Conservation (phyloP, 768 basidiomycete genomes). For the Inosperma sp. region DNA sequence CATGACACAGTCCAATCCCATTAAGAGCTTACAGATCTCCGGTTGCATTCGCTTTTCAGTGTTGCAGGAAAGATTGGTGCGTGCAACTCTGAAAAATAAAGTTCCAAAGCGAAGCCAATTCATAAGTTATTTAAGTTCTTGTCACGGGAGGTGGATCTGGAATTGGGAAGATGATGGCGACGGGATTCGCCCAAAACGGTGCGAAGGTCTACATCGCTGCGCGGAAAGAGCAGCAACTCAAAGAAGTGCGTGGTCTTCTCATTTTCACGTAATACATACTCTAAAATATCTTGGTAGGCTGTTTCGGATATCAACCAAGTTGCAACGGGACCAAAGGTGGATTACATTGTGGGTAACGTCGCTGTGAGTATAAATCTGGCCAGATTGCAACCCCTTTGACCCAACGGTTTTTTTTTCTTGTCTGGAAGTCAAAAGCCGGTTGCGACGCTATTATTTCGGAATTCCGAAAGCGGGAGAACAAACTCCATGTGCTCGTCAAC, state of each 20-base stretch:
- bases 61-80: conserved; percentile 67
- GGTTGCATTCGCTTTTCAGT: conserved; percentile 51
- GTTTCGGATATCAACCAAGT: conserved; percentile 56
- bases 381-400: background rate
- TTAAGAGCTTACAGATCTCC: conserved; percentile 41
- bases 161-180: conserved; percentile 80
- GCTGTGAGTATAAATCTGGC: conserved; percentile 46
- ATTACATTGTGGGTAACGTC: conserved; percentile 74
- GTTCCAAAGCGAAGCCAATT: background rate
- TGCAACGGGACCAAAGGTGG: conserved; percentile 52
- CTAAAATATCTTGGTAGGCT: conserved; percentile 32
- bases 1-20: background rate
- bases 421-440: conserved; percentile 70
- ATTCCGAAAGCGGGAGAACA: conserved; percentile 64
- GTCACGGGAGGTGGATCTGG: conserved; percentile 84
- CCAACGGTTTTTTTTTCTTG: background rate
- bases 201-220: conserved; percentile 89
- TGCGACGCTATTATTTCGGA: conserved; percentile 67
- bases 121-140: conserved; percentile 43
- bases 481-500: conserved; percentile 79
- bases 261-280: background rate
- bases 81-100: conserved; percentile 14
- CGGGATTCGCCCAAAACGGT: conserved; percentile 79
- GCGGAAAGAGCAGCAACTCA: conserved; percentile 72
- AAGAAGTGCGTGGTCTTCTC: conserved; percentile 47